Evolutionary conservation across 1,284 basidiomycete genomes (phyloP).

Genomic region (Pholiota adiposa): DNA sequence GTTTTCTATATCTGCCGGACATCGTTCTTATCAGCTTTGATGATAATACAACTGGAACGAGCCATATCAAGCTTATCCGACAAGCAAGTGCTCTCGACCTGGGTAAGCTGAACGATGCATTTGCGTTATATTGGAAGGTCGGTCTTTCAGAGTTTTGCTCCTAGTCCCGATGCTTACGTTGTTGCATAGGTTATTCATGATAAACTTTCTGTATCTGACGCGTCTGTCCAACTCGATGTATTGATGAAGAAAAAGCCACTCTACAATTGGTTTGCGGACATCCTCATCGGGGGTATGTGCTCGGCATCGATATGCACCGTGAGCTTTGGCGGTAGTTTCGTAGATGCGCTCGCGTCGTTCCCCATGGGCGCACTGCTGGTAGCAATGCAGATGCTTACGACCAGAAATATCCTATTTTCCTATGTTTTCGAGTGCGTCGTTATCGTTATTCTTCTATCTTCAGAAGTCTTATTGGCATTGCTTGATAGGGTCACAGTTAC

Average conservation of each 20-base stretch:
- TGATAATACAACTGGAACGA: conserved; percentile 82
- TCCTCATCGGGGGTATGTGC: conserved; percentile 83
- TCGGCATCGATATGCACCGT: conserved; percentile 80
- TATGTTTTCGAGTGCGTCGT: conserved; percentile 80
- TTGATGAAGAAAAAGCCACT: conserved; percentile 74
- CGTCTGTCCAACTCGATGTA: conserved; percentile 72
- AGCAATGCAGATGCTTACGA: conserved; percentile 74
- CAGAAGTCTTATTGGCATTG: background rate
- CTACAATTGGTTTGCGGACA: conserved; percentile 69
- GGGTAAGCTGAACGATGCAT: conserved; percentile 78
- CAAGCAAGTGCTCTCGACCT: conserved; percentile 79
- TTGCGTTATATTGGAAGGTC: conserved; percentile 83
- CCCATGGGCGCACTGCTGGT: conserved; percentile 85
- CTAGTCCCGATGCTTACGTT: background rate
- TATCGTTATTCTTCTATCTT: background rate
- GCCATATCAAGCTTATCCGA: conserved; percentile 84
- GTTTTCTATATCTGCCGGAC: conserved; percentile 88
- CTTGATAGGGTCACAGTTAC: conserved; percentile 73
- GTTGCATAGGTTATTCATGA: conserved; percentile 87
- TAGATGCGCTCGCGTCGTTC: conserved; percentile 78
- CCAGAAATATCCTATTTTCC: conserved; percentile 82
- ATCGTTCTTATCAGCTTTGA: conserved; percentile 85
- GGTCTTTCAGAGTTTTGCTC: background rate
- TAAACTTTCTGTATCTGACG: conserved; percentile 81
- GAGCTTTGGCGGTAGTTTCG: conserved; percentile 77